Percentiles rank a stretch among this genome's conserved stretches.
Evolutionary conservation across 2,329 filamentous ascomycete genomes (phyloP).

Genomic region (Epichloe gansuensis): DNA sequence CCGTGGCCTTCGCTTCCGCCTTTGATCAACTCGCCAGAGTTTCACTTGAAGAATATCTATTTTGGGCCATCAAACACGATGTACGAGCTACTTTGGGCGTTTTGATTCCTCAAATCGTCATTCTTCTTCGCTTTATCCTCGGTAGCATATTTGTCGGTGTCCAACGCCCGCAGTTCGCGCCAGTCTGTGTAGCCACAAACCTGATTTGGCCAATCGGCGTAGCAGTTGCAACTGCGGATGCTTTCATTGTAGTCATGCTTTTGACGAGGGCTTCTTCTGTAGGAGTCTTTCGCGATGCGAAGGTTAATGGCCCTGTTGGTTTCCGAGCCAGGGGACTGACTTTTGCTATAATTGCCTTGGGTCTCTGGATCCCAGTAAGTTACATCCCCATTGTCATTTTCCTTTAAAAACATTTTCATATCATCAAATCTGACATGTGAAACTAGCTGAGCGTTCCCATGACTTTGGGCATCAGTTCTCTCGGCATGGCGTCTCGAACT

Average conservation of each 20-base stretch:
- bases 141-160: slow-evolving; percentile 43
- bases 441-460: slow-evolving; percentile 37
- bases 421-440: not conserved
- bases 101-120: slow-evolving; percentile 31
- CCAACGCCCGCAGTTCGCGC: slow-evolving; percentile 36
- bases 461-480: slow-evolving; percentile 32
- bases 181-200: slow-evolving; percentile 38
- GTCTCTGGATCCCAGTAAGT: slow-evolving; percentile 43
- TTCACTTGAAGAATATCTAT: slow-evolving; percentile 39
- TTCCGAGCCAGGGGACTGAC: slow-evolving; percentile 28
- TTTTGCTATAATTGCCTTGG: slow-evolving; percentile 29
- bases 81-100: slow-evolving; percentile 23
- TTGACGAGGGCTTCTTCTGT: slow-evolving; percentile 27
- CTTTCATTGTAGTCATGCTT: slow-evolving; percentile 29
- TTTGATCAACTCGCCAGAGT: slow-evolving; percentile 46
- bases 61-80: slow-evolving; percentile 35
- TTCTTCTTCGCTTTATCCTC: slow-evolving; percentile 36
- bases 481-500: slow-evolving; percentile 32
- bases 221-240: slow-evolving; percentile 31
- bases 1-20: slow-evolving; percentile 36
- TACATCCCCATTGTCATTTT: not conserved
- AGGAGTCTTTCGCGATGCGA: slow-evolving; percentile 20
- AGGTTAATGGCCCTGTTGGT: slow-evolving; percentile 14
- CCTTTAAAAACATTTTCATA: not conserved
- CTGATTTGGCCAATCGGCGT: slow-evolving; percentile 32